Base-by-base conservation (phyloP, 1,284 basidiomycete species). In the Heterobasidion parviporum region DNA sequence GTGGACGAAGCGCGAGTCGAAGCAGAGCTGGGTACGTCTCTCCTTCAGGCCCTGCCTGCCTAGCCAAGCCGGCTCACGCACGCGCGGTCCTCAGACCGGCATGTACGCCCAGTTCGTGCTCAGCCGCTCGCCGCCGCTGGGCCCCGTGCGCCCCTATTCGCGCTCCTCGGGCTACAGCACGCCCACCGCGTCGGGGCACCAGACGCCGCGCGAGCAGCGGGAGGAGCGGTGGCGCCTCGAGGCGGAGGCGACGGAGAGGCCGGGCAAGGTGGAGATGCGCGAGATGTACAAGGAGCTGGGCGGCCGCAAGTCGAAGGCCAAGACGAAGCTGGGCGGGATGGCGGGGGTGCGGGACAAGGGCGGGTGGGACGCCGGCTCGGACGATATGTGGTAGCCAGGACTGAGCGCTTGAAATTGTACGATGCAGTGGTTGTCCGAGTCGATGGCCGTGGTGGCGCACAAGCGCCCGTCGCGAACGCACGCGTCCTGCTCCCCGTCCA, bases 271-370 rank as follows among this genome's bases (percentile, higher is more conserved):
- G 1, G 90, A 93, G 68, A 92, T 93, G 82, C 79, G 92, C 43
- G 87, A 87, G 65, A 85, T 86, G 76, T 95, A 95, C 73, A 94
- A 94, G 73, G 88, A 92, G 54, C 72, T 94, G 8, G 87, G 87
- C 16, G 92, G 92, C 9, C 79, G 92, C 60, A 95, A 94, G 59
- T 61, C 63, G 6, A 89, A 85, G 69, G 76, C 72, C 50, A 54
- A 54, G 44, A 18, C 49, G 9, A 92, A 89, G 66, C 69, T 88
- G 32, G 86, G 83, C 7, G 76, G 78, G 48, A 67, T 73, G 3
- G 78, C 77, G n/a, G 74, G 74, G 1, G 70, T 76, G 46, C 74
- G 83, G 61, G 86, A 87, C 60, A 83, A 78, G 65, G 83, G 86
- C 18, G 87, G 87, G 50, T 87, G 85, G 85, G 69, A 10, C 10